These are phyloP conservation scores for Cystofilobasidium macerans DNA, from an alignment of 768 basidiomycete genomes.

Conservation along the genomic window DNA sequence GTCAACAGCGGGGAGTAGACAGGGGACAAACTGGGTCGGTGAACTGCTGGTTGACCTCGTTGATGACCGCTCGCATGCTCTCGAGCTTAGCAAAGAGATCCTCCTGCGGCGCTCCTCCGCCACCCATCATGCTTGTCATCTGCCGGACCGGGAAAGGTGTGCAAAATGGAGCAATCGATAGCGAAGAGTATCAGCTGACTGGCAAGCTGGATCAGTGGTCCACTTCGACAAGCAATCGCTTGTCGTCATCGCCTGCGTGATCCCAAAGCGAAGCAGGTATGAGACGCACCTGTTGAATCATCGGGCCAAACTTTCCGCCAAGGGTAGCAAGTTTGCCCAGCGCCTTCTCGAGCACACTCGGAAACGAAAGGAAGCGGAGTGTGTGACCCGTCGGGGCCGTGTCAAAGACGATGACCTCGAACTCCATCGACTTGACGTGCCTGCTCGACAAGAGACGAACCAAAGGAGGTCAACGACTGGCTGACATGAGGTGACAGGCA, in stretches of 20 bases:
- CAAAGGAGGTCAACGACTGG: constrained; percentile 20
- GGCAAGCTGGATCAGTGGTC: too few species aligned
- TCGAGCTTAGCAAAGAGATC: constrained; percentile 99
- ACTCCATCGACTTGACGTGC: constrained; percentile 99
- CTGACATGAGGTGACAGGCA: neutral
- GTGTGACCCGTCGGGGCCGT: constrained; percentile 99
- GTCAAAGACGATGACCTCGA: constrained; percentile 99
- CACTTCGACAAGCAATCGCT: too few species aligned
- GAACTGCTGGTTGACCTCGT: constrained; percentile 97
- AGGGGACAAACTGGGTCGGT: constrained; percentile 73
- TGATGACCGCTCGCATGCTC: constrained; percentile 90
- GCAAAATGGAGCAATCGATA: too few species aligned
- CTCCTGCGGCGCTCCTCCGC: constrained; percentile 75
- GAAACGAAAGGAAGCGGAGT: constrained; percentile 96
- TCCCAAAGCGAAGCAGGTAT: too few species aligned
- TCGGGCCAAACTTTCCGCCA: constrained; percentile 91
- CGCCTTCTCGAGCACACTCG: constrained; percentile 92
- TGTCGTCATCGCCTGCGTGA: too few species aligned
- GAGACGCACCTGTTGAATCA: constrained; percentile 64
- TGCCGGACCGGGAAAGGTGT: constrained; percentile 39
- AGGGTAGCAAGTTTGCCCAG: constrained; percentile 84
- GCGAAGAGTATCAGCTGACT: too few species aligned
- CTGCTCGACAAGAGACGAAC: constrained; percentile 40
- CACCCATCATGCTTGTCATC: constrained; percentile 82
- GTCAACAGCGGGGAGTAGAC: neutral